Conservation (phyloP, 2,329 filamentous ascomycete genomes). For the Alternaria postmessia region DNA sequence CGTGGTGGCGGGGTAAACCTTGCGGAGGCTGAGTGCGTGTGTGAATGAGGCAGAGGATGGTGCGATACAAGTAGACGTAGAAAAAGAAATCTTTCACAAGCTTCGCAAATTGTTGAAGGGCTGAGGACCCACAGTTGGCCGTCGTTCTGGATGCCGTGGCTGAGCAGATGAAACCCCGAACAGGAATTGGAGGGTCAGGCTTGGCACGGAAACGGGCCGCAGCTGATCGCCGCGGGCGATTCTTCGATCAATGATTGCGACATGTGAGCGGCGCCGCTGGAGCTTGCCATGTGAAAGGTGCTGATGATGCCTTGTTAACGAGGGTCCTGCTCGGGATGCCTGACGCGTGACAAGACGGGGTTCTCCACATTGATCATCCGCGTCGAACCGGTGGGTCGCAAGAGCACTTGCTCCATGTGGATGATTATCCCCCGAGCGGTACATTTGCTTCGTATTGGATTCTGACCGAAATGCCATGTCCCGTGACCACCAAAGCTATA, state of each 20-base stretch:
- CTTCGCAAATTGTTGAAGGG: conserved; percentile 11
- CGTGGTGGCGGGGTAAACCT: conserved; percentile 9
- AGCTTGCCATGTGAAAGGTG: neutral
- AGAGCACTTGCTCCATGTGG: conserved; percentile 4
- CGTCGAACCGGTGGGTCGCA: conserved; percentile 2
- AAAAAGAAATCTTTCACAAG: neutral
- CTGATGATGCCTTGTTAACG: neutral
- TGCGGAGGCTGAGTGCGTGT: neutral
- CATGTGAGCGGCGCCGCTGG: neutral
- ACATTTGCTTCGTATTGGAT: neutral
- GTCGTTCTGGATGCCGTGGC: conserved; percentile 15
- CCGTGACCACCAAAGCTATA: neutral
- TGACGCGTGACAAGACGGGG: neutral
- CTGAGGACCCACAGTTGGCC: conserved; percentile 7
- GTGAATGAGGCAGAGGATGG: neutral
- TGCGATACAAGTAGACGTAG: neutral
- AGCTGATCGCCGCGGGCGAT: conserved; percentile 2
- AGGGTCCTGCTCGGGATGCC: neutral
- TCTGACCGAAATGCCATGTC: neutral
- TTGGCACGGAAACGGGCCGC: conserved; percentile 21
- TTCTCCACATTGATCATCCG: conserved; percentile 6
- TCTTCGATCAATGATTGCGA: neutral
- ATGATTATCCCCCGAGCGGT: neutral
- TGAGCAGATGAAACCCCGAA: conserved; percentile 24
- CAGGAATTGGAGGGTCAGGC: conserved; percentile 9